Percentiles rank a stretch among this genome's conserved stretches.
These are phyloP conservation scores for Penicillium paradoxum DNA, from an alignment of 495 filamentous ascomycete species.

Conservation along the genomic window DNA sequence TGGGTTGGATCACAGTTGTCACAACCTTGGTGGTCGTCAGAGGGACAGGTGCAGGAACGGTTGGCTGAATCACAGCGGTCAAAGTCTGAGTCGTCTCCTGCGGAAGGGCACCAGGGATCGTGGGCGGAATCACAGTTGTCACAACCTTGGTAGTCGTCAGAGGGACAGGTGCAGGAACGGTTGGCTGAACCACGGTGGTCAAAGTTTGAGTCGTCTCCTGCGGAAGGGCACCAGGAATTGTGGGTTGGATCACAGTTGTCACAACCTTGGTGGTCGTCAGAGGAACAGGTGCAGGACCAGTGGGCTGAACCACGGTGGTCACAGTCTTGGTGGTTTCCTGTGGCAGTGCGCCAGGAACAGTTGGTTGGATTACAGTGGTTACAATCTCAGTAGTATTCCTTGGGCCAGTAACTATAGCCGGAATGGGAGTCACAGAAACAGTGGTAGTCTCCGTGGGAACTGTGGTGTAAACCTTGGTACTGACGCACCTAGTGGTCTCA, in stretches of 20 bases:
- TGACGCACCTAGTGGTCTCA: conserved; percentile 1
- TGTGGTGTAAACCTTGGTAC: neutral
- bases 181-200: neutral
- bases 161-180: too few species aligned
- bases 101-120: neutral
- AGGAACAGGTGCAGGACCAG: neutral
- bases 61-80: neutral
- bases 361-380: neutral
- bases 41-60: too few species aligned
- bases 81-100: neutral
- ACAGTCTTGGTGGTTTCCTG: neutral
- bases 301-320: neutral
- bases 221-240: neutral
- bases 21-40: neutral
- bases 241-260: neutral
- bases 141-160: too few species aligned
- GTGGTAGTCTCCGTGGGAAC: neutral
- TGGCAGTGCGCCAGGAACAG: neutral
- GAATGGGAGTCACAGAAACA: neutral
- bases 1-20: neutral
- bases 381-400: neutral
- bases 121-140: too few species aligned
- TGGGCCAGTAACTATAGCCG: neutral
- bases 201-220: neutral
- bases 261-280: neutral